Percentiles rank a stretch among this genome's conserved stretches.
phyloP scores from a whole-genome alignment of 306 rosid species.

The Datisca glomerata region DNA sequence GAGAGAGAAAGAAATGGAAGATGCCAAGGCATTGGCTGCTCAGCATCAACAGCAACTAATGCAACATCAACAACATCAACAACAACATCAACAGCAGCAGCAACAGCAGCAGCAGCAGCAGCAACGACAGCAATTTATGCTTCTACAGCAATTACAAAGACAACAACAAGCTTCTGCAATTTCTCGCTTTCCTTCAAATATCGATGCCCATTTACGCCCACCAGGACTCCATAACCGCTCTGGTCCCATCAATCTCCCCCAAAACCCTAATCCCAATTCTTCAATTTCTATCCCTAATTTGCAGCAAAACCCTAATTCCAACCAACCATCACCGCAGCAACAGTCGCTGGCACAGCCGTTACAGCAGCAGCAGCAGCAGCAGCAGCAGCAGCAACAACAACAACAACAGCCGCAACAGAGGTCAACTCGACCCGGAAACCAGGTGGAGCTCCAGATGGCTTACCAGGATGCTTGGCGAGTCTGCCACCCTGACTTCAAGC shows the following conservation, averaged over 20 bases:
- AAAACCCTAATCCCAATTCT: conserved; percentile 22
- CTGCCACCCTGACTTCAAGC: conserved; percentile 82
- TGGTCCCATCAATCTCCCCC: conserved; percentile 44
- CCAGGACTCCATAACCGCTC: conserved; percentile 19
- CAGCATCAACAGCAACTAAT: conserved; percentile 43
- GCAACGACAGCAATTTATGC: conserved; percentile 36
- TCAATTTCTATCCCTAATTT: conserved; percentile 11
- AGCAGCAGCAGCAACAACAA: conserved; percentile 15
- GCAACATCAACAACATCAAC: conserved; percentile 41
- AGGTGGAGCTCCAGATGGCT: conserved; percentile 84
- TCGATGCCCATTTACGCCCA: conserved; percentile 87
- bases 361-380: conserved; percentile 10
- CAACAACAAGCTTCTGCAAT: conserved; percentile 66
- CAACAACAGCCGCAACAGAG: conserved; percentile 28
- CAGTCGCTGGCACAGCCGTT: conserved; percentile 14
- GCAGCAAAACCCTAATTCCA: conserved; percentile 37
- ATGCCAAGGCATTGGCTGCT: conserved; percentile 53
- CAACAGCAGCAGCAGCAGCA: conserved; percentile 24
- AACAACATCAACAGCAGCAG: conserved; percentile 9
- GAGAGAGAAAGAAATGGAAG: conserved; percentile 47
- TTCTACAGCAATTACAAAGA: conserved; percentile 50
- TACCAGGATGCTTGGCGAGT: conserved; percentile 96
- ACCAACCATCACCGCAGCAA: conserved; percentile 11
- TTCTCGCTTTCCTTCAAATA: conserved; percentile 87
- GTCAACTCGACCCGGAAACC: conserved; percentile 60